Percentiles rank a stretch among this genome's conserved stretches.
Evolutionary conservation across 768 basidiomycete species (phyloP).

Genomic region (Fomitopsis serialis): DNA sequence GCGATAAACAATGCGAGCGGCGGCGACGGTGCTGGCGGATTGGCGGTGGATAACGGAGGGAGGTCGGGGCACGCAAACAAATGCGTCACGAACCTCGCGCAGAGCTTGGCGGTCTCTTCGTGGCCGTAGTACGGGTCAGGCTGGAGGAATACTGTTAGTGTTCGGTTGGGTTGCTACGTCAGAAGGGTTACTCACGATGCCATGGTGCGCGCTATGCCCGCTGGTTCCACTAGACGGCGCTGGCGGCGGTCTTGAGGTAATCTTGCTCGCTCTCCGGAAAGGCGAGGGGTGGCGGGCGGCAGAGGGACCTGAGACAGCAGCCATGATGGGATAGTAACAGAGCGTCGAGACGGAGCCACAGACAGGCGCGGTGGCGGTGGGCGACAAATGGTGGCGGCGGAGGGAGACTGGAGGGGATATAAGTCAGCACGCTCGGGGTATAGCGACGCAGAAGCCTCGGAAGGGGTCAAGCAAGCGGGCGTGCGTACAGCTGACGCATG

Average conservation of each 20-base stretch:
- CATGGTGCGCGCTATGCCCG: slow-evolving; percentile 4
- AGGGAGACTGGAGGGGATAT: no score
- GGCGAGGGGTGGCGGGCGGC: slow-evolving; percentile 25
- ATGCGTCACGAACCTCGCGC: slow-evolving; percentile 37
- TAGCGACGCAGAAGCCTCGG: no score
- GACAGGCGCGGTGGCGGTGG: slow-evolving; percentile 12
- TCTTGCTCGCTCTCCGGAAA: slow-evolving; percentile 17
- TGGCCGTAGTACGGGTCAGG: slow-evolving; percentile 43
- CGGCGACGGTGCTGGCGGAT: slow-evolving; percentile 48
- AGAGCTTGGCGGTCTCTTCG: slow-evolving; percentile 35
- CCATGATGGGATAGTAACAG: slow-evolving; percentile 14
- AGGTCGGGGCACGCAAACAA: slow-evolving; percentile 42
- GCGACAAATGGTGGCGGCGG: slow-evolving; percentile 10
- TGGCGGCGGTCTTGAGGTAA: slow-evolving; percentile 6
- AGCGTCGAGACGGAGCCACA: slow-evolving; percentile 3
- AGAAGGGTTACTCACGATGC: slow-evolving; percentile 6
- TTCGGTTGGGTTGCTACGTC: slow-evolving; percentile 1
- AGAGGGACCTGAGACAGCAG: slow-evolving; percentile 21
- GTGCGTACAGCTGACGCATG: no score
- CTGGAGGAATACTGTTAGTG: slow-evolving; percentile 10
- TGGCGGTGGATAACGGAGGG: slow-evolving; percentile 39
- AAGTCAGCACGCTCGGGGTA: no score
- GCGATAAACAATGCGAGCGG: slow-evolving; percentile 77
- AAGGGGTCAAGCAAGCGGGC: no score
- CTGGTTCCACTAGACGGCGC: not conserved